A percentile compares a stretch with the other conserved stretches of the same genome.
phyloP scores from a whole-genome alignment of 345 rosid genomes.

The Gossypium anomalum region DNA sequence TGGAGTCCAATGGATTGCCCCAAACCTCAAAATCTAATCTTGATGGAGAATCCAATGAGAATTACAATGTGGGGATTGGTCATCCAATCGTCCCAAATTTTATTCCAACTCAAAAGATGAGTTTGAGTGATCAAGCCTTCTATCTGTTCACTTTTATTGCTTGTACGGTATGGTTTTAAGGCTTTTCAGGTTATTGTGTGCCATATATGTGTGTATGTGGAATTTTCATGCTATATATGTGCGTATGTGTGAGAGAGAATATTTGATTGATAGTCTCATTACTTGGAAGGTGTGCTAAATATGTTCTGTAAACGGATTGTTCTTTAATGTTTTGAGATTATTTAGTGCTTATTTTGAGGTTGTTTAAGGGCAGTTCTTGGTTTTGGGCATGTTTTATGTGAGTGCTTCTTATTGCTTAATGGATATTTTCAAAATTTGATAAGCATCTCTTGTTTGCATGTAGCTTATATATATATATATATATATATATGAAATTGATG shows the following conservation, averaged over 20 bases:
- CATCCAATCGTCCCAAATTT: constrained; percentile 39
- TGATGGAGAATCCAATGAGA: constrained; percentile 27
- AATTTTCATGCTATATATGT: not conserved
- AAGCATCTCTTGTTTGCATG: not conserved
- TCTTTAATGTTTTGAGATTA: not conserved
- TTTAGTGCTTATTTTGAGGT: not conserved
- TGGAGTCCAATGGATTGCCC: constrained; percentile 14
- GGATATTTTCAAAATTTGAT: not conserved
- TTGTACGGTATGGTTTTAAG: constrained; percentile 55
- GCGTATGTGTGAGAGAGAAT: not conserved
- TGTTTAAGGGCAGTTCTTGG: not conserved
- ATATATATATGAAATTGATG: not conserved
- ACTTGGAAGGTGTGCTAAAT: not conserved
- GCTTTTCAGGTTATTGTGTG: not conserved
- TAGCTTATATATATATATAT: not conserved
- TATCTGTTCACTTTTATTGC: constrained; percentile 68
- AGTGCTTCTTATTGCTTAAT: not conserved
- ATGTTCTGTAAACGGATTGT: not conserved
- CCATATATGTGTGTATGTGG: not conserved
- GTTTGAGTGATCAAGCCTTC: constrained; percentile 69
- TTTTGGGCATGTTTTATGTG: not conserved
- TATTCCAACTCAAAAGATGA: constrained; percentile 40
- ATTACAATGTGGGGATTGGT: constrained; percentile 47
- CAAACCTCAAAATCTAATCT: constrained; percentile 20
- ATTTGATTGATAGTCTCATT: not conserved